A percentile compares a stretch with the other conserved stretches of the same genome.
Conservation (phyloP, 345 rosid species). For the Pistacia atlantica region DNA sequence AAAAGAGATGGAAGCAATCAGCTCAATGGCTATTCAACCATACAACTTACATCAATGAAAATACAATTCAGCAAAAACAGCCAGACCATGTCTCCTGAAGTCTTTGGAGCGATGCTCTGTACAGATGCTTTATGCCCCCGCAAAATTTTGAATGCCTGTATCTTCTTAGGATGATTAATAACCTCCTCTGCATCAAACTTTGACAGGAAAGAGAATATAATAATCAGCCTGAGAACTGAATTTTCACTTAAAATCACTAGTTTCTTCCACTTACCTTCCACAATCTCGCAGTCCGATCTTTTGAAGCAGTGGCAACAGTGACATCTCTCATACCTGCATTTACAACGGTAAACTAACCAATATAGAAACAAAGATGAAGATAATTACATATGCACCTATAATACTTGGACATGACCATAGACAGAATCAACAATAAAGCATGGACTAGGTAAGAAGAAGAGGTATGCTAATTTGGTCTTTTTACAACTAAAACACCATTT, state of each 20-base stretch:
- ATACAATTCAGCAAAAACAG: constrained; percentile 3
- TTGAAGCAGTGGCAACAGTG: constrained; percentile 83
- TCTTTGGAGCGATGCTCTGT: constrained; percentile 69
- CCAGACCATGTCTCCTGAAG: constrained; percentile 72
- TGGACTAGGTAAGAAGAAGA: neutral
- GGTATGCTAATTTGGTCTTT: too few species aligned
- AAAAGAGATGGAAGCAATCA: constrained; percentile 16
- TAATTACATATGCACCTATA: neutral
- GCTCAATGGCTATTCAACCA: neutral
- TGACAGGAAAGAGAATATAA: constrained; percentile 21
- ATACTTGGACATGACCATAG: neutral
- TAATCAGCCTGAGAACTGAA: constrained; percentile 17
- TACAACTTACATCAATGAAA: neutral
- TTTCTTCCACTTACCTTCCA: constrained; percentile 74
- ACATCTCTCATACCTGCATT: constrained; percentile 50
- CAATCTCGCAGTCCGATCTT: constrained; percentile 85
- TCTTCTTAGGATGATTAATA: constrained; percentile 41
- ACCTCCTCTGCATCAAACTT: constrained; percentile 58
- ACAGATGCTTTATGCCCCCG: constrained; percentile 89
- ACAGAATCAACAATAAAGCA: neutral
- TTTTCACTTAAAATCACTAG: constrained; percentile 5
- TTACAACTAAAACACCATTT: neutral
- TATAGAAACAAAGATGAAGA: constrained; percentile 3
- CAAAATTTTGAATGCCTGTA: constrained; percentile 75
- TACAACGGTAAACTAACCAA: neutral